Conservation (phyloP, 2,329 filamentous ascomycete species). For the Diplodia sapinea region DNA sequence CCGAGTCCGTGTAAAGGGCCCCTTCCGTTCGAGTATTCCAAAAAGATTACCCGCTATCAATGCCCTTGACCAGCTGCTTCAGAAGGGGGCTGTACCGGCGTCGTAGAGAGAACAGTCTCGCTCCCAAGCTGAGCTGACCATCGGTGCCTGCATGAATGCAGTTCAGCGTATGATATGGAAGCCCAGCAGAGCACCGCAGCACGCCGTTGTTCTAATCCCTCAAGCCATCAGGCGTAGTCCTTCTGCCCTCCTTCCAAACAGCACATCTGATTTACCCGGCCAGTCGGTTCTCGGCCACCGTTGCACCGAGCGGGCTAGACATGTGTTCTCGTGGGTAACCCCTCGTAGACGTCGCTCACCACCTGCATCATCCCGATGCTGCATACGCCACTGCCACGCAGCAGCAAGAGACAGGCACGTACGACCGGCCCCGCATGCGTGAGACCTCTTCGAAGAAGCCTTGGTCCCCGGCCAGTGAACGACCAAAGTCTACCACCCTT, state of each 20-base stretch:
- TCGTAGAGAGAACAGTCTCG: background rate
- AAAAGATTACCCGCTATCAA: background rate
- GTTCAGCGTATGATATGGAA: background rate
- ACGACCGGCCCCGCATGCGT: slow-evolving; percentile 1
- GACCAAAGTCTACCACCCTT: background rate
- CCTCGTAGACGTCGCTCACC: slow-evolving; percentile 7
- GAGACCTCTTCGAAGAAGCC: slow-evolving; percentile 5
- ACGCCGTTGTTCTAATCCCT: background rate
- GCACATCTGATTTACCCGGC: slow-evolving; percentile 8
- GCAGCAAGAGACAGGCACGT: slow-evolving; percentile 5
- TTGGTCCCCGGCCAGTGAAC: background rate
- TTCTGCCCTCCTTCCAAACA: slow-evolving; percentile 4
- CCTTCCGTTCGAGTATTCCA: background rate
- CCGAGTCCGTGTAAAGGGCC: slow-evolving; percentile 7
- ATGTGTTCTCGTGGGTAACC: slow-evolving; percentile 12
- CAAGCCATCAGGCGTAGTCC: slow-evolving; percentile 1
- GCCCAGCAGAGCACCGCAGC: background rate
- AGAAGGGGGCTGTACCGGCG: background rate
- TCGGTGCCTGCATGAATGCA: slow-evolving; percentile 10
- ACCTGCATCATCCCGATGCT: slow-evolving; percentile 22
- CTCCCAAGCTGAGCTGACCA: background rate
- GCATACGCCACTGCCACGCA: slow-evolving; percentile 23
- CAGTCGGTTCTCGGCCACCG: slow-evolving; percentile 14
- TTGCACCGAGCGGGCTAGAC: slow-evolving; percentile 4
- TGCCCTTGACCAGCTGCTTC: background rate